phyloP scores from a whole-genome alignment of 352 stramenopile genomes.

The Globisporangium radiosum region DNA sequence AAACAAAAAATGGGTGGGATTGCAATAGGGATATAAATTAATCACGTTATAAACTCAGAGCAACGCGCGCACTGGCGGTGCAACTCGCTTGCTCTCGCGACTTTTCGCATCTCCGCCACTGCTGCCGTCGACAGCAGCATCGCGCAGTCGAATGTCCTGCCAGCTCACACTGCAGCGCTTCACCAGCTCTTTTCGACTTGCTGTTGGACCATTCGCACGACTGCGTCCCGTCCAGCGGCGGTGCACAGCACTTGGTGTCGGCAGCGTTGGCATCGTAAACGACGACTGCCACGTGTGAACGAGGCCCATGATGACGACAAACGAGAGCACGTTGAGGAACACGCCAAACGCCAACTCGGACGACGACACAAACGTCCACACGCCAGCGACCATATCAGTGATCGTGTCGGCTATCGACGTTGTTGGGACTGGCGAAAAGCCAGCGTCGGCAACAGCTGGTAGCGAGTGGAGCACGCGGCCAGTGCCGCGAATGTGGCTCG shows the following conservation, averaged over 20 bases:
- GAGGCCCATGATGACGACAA: conserved; percentile 54
- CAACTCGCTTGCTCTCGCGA: background rate
- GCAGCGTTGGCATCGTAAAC: conserved; percentile 4
- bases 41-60: conserved; percentile 2
- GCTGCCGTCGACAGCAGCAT: background rate
- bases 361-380: conserved; percentile 45
- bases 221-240: background rate
- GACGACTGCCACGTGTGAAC: conserved; percentile 52
- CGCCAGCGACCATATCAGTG: conserved; percentile 26
- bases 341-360: conserved; percentile 62
- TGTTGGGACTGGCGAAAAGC: conserved; percentile 25
- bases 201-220: background rate
- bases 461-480: conserved; percentile 62
- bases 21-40: background rate
- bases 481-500: conserved; percentile 40
- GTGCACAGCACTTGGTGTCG: background rate
- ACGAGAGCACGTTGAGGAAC: conserved; percentile 66
- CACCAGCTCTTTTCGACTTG: background rate
- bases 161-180: conserved; percentile 13
- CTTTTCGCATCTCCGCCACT: background rate
- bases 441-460: conserved; percentile 17
- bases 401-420: conserved; percentile 25
- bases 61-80: conserved; percentile 2
- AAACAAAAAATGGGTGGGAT: too few relatives aligned
- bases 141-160: conserved; percentile 9